Conservation (phyloP, 2,329 filamentous ascomycete genomes). For the Cercospora zeae-maydis region DNA sequence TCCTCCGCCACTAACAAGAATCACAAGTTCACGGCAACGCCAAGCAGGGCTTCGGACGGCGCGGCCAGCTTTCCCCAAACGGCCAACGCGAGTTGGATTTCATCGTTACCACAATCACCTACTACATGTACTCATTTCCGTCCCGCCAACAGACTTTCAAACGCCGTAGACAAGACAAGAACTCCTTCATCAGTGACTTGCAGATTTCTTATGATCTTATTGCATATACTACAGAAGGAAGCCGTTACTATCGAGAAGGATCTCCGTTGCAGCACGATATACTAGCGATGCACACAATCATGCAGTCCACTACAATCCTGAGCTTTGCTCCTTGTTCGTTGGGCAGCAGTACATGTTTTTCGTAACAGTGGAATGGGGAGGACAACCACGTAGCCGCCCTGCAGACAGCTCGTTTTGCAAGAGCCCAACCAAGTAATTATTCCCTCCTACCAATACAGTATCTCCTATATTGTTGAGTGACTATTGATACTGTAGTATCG, state of each 20-base stretch:
- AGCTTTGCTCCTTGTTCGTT: neutral
- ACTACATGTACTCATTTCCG: too few relatives aligned
- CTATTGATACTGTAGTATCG: neutral
- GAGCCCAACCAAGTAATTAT: neutral
- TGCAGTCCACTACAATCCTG: too few relatives aligned
- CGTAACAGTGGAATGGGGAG: neutral
- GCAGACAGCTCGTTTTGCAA: neutral
- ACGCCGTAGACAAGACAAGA: neutral
- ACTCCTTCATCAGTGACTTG: neutral
- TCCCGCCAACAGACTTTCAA: neutral
- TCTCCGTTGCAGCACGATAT: neutral
- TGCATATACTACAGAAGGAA: neutral
- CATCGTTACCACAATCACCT: neutral
- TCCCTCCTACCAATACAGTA: too few relatives aligned
- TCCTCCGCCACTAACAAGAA: neutral
- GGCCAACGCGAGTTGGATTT: neutral
- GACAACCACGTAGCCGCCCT: conserved; percentile 6
- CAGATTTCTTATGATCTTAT: neutral
- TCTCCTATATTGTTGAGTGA: neutral
- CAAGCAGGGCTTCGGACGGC: neutral
- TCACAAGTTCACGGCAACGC: too few relatives aligned
- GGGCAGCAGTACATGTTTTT: conserved; percentile 8
- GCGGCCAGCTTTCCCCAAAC: neutral
- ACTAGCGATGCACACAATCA: neutral
- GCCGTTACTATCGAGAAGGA: neutral